phyloP scores from a whole-genome alignment of 2,329 filamentous ascomycete species.

The Fusarium pseudoanthophilum region DNA sequence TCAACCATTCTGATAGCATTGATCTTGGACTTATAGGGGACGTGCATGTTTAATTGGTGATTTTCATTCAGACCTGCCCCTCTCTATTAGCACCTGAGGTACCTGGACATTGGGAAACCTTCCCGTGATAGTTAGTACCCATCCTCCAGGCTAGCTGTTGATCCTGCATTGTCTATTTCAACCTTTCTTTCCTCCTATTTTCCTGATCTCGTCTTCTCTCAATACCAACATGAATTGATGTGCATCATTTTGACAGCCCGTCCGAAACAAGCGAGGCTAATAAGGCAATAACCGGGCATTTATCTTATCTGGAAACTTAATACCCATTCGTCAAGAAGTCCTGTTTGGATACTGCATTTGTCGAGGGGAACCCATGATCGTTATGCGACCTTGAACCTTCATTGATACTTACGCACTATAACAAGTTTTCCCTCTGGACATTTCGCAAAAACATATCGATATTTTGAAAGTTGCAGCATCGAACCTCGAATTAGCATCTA shows the following conservation, averaged over 20 bases:
- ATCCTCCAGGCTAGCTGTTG: not conserved
- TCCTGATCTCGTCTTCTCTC: not conserved
- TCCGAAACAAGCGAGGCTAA: not conserved
- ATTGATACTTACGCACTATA: not conserved
- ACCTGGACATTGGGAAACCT: not conserved
- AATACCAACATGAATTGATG: not conserved
- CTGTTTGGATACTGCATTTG: constrained; percentile 13
- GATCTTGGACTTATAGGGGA: constrained; percentile 3
- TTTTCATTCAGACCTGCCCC: constrained; percentile 10
- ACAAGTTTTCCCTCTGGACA: constrained; percentile 4
- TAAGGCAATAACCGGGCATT: not conserved
- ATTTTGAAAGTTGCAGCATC: not conserved
- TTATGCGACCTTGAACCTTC: constrained; percentile 24
- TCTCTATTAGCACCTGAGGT: not conserved
- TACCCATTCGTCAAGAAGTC: not conserved
- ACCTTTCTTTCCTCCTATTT: not conserved
- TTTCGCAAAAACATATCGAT: constrained; percentile 3
- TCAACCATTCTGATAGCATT: constrained; percentile 8
- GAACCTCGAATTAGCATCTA: not conserved
- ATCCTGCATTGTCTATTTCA: constrained; percentile 1
- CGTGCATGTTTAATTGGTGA: constrained; percentile 19
- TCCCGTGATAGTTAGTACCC: not conserved
- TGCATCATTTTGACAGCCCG: not conserved
- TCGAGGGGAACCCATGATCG: constrained; percentile 2
- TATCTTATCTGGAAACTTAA: not conserved